Evolutionary conservation across 768 basidiomycete genomes (phyloP), one percentile per base, ranked within the genome.

Genomic region (Phaeotremella skinneri): DNA sequence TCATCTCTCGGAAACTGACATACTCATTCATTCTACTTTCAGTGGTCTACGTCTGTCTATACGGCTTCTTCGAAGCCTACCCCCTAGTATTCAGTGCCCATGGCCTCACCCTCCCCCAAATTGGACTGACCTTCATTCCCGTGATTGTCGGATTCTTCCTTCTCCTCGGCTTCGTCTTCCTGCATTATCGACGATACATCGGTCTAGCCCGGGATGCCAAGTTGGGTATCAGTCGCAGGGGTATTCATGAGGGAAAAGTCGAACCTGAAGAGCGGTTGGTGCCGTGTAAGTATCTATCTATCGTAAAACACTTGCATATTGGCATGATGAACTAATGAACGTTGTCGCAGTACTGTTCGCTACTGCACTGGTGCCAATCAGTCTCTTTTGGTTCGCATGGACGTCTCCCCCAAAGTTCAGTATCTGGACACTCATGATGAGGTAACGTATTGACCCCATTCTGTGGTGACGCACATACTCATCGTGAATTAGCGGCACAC

Each of bases 381-480:
- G 62, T 13, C 29, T 67, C n/a, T 67, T 67, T 41, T 67, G 66
- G 65, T 52, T 67, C 41, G 66, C 66, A 4, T 67, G 66, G 66
- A 67, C 66, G 1, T 67, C 66, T 4, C 37, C 29, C 7, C 37
- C 59, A 2, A 32, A 57, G 2, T 61, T 49, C 47, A 58, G 29
- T 30, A 45, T 61, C n/a, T 67, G 66, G 66, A 23, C 59, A 23
- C 49, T 59, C 1, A 61, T 67, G 52, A 61, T 67, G 52, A 63
- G 62, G 59, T 64, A 27, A 54, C 49, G 37, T 2, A 4, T 17
- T 2, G 34, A 43, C 21, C 14, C 3, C 20, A 30, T 3, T 27
- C 14, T 48, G 7, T 27, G 3, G 13, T 27, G 13, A 17, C 16
- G 14, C 27, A 30, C 11, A 26, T 9, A 29, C 21, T 57, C 14